Percentiles rank a stretch among this genome's conserved stretches.
Evolutionary conservation across 176 grass and related monocot species (phyloP).

Genomic region (Puccinellia tenuiflora): DNA sequence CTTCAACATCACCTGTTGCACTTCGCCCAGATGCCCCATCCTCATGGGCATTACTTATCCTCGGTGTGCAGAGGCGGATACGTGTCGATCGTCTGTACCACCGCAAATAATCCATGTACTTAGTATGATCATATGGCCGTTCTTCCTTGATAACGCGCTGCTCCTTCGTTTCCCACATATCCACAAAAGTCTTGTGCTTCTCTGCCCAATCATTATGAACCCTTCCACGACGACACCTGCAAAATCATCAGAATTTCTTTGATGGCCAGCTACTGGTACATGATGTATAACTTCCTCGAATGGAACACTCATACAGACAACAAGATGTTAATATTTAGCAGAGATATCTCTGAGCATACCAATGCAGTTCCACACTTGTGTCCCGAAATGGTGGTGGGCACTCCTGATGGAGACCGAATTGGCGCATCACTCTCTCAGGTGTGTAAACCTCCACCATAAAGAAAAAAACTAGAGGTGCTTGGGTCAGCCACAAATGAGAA

Average conservation of each 20-base stretch:
- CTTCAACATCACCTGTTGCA: not conserved
- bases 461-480: conserved; percentile 36
- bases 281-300: not conserved
- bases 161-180: conserved; percentile 33
- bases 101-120: conserved; percentile 35
- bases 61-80: conserved; percentile 27
- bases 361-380: conserved; percentile 30
- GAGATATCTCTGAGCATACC: not conserved
- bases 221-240: conserved; percentile 36
- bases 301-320: not conserved
- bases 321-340: not conserved
- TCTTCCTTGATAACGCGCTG: conserved; percentile 26
- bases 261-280: not conserved
- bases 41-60: conserved; percentile 10
- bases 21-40: not conserved
- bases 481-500: conserved; percentile 38
- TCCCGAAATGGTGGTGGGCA: conserved; percentile 31
- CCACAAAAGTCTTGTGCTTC: conserved; percentile 31
- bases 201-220: conserved; percentile 35
- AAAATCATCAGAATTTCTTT: not conserved
- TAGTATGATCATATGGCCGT: conserved; percentile 8
- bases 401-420: conserved; percentile 32
- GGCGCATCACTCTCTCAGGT: conserved; percentile 37
- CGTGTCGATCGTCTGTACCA: conserved; percentile 34
- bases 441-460: conserved; percentile 38